A percentile compares a stretch with the other conserved stretches of the same genome.
Evolutionary conservation across 2,329 filamentous ascomycete genomes (phyloP).

Genomic region (Fonsecaea multimorphosa): DNA sequence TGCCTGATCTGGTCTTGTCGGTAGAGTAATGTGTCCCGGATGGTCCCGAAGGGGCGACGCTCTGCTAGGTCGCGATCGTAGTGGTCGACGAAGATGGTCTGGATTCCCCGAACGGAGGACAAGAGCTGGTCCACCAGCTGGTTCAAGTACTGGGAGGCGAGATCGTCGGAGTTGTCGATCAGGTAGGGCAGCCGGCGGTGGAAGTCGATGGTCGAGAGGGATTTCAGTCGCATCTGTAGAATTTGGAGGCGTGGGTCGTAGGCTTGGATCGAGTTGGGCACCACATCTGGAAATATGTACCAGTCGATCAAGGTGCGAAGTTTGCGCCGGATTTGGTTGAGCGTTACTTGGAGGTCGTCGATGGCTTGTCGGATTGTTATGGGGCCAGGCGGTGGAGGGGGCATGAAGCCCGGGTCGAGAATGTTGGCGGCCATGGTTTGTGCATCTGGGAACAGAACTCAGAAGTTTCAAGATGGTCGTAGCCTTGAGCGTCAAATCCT

Average conservation of each 20-base stretch:
- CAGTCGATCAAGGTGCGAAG: conserved; percentile 38
- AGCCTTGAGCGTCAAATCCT: not conserved
- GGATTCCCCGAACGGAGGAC: conserved; percentile 35
- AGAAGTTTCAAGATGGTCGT: not conserved
- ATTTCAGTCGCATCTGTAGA: conserved; percentile 30
- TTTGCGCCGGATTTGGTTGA: conserved; percentile 34
- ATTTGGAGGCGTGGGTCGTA: conserved; percentile 40
- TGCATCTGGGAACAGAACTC: not conserved
- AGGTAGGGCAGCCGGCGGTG: conserved; percentile 34
- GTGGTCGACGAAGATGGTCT: conserved; percentile 37
- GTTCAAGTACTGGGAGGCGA: conserved; percentile 31
- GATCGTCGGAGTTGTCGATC: conserved; percentile 34
- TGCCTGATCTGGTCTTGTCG: conserved; percentile 35
- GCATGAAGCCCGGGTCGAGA: conserved; percentile 9
- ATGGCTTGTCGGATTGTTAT: conserved; percentile 35
- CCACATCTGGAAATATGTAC: conserved; percentile 38
- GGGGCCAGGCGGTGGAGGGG: conserved; percentile 28
- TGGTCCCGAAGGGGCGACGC: conserved; percentile 31
- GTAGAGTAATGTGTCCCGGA: conserved; percentile 35
- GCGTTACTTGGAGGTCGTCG: conserved; percentile 26
- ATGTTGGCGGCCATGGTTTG: conserved; percentile 11
- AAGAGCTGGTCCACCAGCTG: conserved; percentile 35
- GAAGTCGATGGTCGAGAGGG: conserved; percentile 30
- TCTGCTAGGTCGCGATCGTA: conserved; percentile 38
- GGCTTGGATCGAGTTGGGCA: conserved; percentile 36